phyloP scores from a whole-genome alignment of 2,329 filamentous ascomycete genomes.

The Balansia obtecta region DNA sequence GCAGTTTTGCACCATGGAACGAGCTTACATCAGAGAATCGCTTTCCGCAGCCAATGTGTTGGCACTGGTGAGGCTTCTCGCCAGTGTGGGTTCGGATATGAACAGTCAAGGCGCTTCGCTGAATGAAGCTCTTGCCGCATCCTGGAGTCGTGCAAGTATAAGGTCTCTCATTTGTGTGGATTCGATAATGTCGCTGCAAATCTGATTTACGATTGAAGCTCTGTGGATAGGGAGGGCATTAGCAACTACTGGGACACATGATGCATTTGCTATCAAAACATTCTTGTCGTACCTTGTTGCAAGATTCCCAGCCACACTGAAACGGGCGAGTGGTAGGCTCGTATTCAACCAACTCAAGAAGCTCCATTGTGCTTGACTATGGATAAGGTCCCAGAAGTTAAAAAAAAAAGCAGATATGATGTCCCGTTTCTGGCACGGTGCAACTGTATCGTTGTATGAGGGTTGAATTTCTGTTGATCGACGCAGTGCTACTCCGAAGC shows the following conservation, averaged over 20 bases:
- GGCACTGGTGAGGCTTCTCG: conserved; percentile 59
- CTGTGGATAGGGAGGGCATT: conserved; percentile 24
- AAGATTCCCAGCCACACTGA: conserved; percentile 50
- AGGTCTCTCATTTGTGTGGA: conserved; percentile 59
- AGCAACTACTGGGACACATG: neutral
- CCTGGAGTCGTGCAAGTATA: conserved; percentile 47
- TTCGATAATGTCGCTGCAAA: conserved; percentile 56
- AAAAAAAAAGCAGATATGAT: too few species aligned
- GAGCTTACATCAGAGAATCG: conserved; percentile 54
- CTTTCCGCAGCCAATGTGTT: conserved; percentile 53
- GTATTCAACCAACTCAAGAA: conserved; percentile 52
- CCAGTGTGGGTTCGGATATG: conserved; percentile 60
- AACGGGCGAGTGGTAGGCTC: conserved; percentile 50
- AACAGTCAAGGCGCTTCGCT: conserved; percentile 56
- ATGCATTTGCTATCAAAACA: too few species aligned
- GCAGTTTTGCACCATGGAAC: neutral
- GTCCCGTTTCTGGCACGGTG: too few species aligned
- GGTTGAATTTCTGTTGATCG: too few species aligned
- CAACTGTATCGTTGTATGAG: too few species aligned
- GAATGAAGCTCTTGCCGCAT: conserved; percentile 60
- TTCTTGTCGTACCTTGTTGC: conserved; percentile 41
- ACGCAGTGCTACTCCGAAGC: too few species aligned
- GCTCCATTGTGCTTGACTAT: conserved; percentile 48
- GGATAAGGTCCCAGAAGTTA: too few species aligned
- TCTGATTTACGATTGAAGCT: conserved; percentile 64